Evolutionary conservation across 805 yeast species (phyloP), one percentile per base, ranked within the genome.

Genomic region (Zygoascus flipseniorum): DNA sequence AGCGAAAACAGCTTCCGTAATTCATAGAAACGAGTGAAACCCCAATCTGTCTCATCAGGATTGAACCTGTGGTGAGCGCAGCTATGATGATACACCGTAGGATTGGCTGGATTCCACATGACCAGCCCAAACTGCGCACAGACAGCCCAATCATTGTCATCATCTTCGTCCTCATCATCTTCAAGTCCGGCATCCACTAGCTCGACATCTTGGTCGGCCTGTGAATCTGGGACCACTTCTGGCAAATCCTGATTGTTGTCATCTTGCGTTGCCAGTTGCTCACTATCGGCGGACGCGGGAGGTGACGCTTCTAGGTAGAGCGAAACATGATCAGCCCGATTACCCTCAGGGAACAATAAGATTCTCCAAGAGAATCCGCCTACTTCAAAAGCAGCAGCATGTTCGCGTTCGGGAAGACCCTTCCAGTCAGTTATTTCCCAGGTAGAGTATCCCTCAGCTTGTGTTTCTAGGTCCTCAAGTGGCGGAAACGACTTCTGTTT

Each of bases 121-220:
- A 84, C 85, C 43, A 93, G 76, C 3, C 86, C 86, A 69, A 93
- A 93, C 62, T 89, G 95, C 2, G 93, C 95, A 70, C 97, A 89
- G n/a, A 81, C 83, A 53, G 82, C 82, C 96, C 96, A 89, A 53
- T 79, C 78, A 2, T 56, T 51, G 14, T 54, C 56, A 19, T 53
- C 60, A 5, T 51, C 58, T 14, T 39, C 60, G 31, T 51, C 57
- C 10, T 42, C 54, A 41, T 77, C 75, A n/a, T 58, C 63, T 1
- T 63, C 63, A 18, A 56, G 69, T 55, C 59, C 66, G 16, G 62
- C 69, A 5, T 62, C 47, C 13, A 32, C 26, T 3, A 46, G 13
- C 9, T 8, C 26, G 31, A 31, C 23, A 31, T 13, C 26, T 14
- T 31, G 42, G n/a, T 31, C 49, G 8, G 4, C 39, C 20, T 42